These are phyloP conservation scores for Microbotryum intermedium DNA, from an alignment of 1,284 basidiomycete genomes.

Conservation along the genomic window DNA sequence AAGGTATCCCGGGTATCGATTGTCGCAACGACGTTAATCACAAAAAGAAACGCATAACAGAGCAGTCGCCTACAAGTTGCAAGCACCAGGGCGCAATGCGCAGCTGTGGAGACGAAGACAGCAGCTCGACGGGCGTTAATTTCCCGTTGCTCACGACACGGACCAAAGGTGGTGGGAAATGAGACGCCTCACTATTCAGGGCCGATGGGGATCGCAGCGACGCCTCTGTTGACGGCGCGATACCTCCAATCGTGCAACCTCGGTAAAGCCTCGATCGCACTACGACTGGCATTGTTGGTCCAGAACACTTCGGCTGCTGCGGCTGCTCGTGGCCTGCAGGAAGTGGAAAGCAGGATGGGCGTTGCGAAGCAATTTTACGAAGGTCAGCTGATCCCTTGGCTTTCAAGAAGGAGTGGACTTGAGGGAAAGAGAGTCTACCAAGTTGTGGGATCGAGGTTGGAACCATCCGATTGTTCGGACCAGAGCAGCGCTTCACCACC, in stretches of 20 bases:
- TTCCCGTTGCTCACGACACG: too few species aligned
- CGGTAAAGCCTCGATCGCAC: conserved; percentile 55
- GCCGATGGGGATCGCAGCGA: conserved; percentile 61
- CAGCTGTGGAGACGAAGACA: too few species aligned
- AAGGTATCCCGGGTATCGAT: too few species aligned
- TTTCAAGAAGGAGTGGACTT: too few species aligned
- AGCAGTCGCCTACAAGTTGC: too few species aligned
- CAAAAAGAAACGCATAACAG: too few species aligned
- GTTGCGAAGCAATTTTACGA: too few species aligned
- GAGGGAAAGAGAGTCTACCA: conserved; percentile 44
- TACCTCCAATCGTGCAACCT: conserved; percentile 60
- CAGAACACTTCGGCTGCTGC: conserved; percentile 73
- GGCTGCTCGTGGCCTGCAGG: conserved; percentile 56
- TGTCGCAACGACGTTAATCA: too few species aligned
- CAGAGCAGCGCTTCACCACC: conserved; percentile 69
- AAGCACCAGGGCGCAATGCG: too few species aligned
- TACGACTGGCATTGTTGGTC: conserved; percentile 47
- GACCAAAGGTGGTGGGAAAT: too few species aligned
- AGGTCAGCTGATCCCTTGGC: not conserved
- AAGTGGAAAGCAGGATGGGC: too few species aligned
- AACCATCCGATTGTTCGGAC: conserved; percentile 64
- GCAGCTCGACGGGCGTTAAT: too few species aligned
- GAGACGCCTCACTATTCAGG: conserved; percentile 40
- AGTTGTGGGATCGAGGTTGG: conserved; percentile 59
- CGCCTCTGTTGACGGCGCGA: conserved; percentile 58